Evolutionary conservation across 306 rosid genomes (phyloP), one percentile per base, ranked within the genome.

Genomic region (Rosa multiflora): DNA sequence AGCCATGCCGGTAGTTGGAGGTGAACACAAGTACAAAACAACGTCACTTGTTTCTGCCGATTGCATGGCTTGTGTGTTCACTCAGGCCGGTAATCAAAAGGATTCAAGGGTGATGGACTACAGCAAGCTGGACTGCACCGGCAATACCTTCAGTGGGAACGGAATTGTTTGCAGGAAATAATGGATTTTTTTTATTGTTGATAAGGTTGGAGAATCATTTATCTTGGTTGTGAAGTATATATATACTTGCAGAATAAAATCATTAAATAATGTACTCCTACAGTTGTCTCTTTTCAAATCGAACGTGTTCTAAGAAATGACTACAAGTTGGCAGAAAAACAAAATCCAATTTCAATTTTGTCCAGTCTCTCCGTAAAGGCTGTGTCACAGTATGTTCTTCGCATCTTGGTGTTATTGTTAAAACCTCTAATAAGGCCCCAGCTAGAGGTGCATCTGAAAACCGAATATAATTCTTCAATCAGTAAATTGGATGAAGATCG

Each of bases 1-100:
- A 52, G 91, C 97, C 3, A 90, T 94, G 97, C 88, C 97, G 0
- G 89, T 94, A 8, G 86, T 94, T 47, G 97, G 98, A 74, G 98
- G 97, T 44, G 97, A 89, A 78, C 83, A 90, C 48, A 86, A 58
- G 87, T 92, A 94, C 80, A 81, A 80, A 79, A 94, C 98, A 76
- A 59, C 85, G 12, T 88, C 97, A 37, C 97, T 94, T 81, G 82
- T 88, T 71, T 84, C 94, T 37, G 78, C 92, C 2, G 80, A 91
- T 79, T 94, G 97, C 79, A 10, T 67, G 20, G 79, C 76, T 5
- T 94, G 97, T 76, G 42, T 83, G n/a, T 94, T 92, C 84, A 83
- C 82, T 83, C 78, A 80, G 2, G 47, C 52, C 20, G 64, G 74
- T 37, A 64, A 78, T 21, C 43, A 56, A 62, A 74, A 76, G 37